Base-by-base conservation (phyloP, 192 early-diverging fungal genomes). In the Podila epigama region DNA sequence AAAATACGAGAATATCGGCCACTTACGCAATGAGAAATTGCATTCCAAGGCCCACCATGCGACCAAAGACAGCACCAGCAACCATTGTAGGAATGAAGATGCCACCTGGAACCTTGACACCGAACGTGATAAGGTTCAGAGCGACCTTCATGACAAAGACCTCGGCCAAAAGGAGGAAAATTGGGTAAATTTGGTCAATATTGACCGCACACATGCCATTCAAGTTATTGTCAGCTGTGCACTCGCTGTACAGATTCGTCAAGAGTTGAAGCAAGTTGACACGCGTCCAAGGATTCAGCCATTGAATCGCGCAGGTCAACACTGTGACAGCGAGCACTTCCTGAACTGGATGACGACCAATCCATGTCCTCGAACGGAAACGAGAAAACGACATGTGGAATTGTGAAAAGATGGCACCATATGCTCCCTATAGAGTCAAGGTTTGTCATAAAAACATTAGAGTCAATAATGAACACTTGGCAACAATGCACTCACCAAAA, bases 31-130 rank as follows among this genome's bases (percentile, higher is more conserved):
- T 77, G n/a, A 77, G 55, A 65, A 65, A 77, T 79, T 97, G 90
- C n/a, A 97, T 90, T 4, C 89, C 59, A 58, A 98, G 91, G 27
- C 97, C 97, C 32, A 97, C 67, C 42, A 93, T 89, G n/a, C 97
- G 91, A 5, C 97, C 97, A 82, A 96, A 92, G 16, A 93, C 91
- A 5, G 93, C 96, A 4, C 95, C 95, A 28, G 93, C 90, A 18
- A 88, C 92, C 92, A 96, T 94, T 11, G 93, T 91, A 9, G 95
- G 95, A 44, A 94, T 85, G 63, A 94, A 93, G 60, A 93, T 89
- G 36, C 95, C 95, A 33, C 87, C 90, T 11, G 95, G 95, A 9
- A 96, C 90, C 18, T 87, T 81, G 55, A 90, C 69, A 0, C 93
- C 95, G 78, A 91, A 91, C 1, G 93, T 92, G 9, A 93, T 69